Evolutionary conservation across 2,329 filamentous ascomycete species (phyloP), one percentile per base, ranked within the genome.

Genomic region (Aspergillus fumigatiaffinis): DNA sequence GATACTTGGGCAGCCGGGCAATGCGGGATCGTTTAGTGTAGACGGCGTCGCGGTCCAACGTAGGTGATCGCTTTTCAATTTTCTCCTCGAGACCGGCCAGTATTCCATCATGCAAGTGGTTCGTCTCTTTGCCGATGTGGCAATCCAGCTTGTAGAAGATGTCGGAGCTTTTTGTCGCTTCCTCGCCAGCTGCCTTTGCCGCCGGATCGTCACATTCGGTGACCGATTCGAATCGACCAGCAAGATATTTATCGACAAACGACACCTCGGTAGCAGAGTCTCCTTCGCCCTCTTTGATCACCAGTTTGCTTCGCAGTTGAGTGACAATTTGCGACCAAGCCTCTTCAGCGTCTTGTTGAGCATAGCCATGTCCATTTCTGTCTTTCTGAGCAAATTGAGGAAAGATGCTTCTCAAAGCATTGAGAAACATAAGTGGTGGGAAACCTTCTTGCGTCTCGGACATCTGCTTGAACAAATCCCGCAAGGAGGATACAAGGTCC

Each of bases 291-390:
- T 83, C 82, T 66, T 84, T 86, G 62, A 89, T 76, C 70, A 86
- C 87, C 52, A 97, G 78, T 71, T 90, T 93, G 68, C 89, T 84
- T 60, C 89, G 86, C 41, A 99, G 78, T 69, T 93, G 90, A 48
- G 89, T 86, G 5, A 99, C 79, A 60, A 99, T 95, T 72, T 97
- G 93, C 21, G 93, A 94, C 92, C 93, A 99, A 50, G 93, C 94
- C 75, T 99, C 94, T 75, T 99, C 94, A 1, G 94, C 94, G 78
- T 99, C 94, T 76, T 99, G 94, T 76, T 99, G 94, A n/a, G 94
- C 92, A 70, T 88, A 97, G 6, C 90, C 92, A 57, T 88, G 82
- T 23, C 91, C 90, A 32, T 88, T 87, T 72, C 90, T 92, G 55
- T 91, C 86, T 68, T 86, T 88, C 77, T 99, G 92, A 10, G 91